Conservation (phyloP, 257 asterid genomes). For the Penstemon barbatus region DNA sequence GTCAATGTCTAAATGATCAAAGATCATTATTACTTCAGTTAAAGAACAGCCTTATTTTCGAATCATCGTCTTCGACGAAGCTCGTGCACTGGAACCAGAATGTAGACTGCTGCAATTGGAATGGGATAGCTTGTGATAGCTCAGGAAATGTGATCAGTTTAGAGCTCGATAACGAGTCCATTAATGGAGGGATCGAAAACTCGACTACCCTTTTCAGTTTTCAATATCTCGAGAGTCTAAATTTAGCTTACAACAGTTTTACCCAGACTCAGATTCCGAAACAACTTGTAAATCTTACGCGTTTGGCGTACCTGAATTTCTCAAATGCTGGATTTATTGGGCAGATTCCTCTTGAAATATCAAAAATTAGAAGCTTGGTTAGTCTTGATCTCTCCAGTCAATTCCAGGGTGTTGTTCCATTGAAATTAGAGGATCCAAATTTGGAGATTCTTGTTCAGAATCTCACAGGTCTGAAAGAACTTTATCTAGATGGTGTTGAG, state of each 20-base stretch:
- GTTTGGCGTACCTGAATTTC: slow-evolving; percentile 48
- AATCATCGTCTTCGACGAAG: slow-evolving; percentile 29
- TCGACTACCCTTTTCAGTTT: slow-evolving; percentile 45
- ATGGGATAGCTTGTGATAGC: slow-evolving; percentile 52
- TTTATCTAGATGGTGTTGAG: slow-evolving; percentile 47
- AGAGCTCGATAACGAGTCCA: slow-evolving; percentile 39
- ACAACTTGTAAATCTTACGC: slow-evolving; percentile 38
- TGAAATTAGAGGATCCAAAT: slow-evolving; percentile 50
- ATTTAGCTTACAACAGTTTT: slow-evolving; percentile 49
- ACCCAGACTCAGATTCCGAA: slow-evolving; percentile 35
- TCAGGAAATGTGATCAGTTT: slow-evolving; percentile 47
- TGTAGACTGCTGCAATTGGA: slow-evolving; percentile 59
- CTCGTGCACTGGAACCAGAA: slow-evolving; percentile 44
- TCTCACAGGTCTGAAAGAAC: slow-evolving; percentile 38
- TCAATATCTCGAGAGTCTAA: slow-evolving; percentile 41
- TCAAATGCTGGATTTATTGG: slow-evolving; percentile 56
- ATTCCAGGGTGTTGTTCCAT: slow-evolving; percentile 10
- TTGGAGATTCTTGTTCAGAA: slow-evolving; percentile 43
- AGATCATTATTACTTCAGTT: slow-evolving; percentile 43
- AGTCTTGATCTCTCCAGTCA: slow-evolving; percentile 48
- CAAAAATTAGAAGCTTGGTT: slow-evolving; percentile 34
- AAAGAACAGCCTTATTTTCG: slow-evolving; percentile 30
- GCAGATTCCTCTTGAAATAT: slow-evolving; percentile 45
- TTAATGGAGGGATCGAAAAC: slow-evolving; percentile 38
- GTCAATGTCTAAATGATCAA: slow-evolving; percentile 52